A percentile compares a stretch with the other conserved stretches of the same genome.
These are phyloP conservation scores for Cladorrhinum samala DNA, from an alignment of 495 filamentous ascomycete species.

Conservation along the genomic window DNA sequence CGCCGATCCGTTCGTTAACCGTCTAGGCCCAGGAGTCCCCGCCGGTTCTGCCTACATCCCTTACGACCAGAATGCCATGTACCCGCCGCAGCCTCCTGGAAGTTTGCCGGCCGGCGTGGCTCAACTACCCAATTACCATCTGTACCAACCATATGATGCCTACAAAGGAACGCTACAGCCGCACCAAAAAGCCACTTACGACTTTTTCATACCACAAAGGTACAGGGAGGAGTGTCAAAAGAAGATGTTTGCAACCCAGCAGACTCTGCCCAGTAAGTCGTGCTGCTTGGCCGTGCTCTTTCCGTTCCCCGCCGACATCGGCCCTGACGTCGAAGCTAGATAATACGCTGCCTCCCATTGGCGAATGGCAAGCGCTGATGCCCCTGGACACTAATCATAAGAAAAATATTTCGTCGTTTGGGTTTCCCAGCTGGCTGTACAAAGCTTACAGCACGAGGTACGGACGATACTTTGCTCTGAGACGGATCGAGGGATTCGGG, in stretches of 20 bases:
- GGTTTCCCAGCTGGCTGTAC: constrained; percentile 87
- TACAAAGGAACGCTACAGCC: constrained; percentile 68
- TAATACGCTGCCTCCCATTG: constrained; percentile 66
- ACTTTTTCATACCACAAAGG: constrained; percentile 83
- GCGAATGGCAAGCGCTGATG: constrained; percentile 84
- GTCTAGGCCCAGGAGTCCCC: not conserved
- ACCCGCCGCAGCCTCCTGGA: constrained; percentile 29
- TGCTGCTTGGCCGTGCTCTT: not conserved
- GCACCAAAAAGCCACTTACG: constrained; percentile 78
- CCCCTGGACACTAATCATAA: constrained; percentile 74
- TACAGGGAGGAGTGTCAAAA: constrained; percentile 83
- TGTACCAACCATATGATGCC: constrained; percentile 83
- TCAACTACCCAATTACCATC: constrained; percentile 87
- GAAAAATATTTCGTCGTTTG: constrained; percentile 69
- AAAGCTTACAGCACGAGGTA: constrained; percentile 88
- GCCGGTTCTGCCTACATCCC: constrained; percentile 17
- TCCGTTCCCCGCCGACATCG: not conserved
- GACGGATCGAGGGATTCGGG: constrained; percentile 73
- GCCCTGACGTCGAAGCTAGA: too few relatives aligned
- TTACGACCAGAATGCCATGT: constrained; percentile 39
- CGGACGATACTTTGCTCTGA: constrained; percentile 75
- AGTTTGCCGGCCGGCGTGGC: constrained; percentile 40
- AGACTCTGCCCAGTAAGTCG: constrained; percentile 71
- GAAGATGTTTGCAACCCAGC: constrained; percentile 76
- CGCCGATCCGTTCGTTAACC: constrained; percentile 27